Base-by-base conservation (phyloP, 73 alveolate genomes). In the Paramecium biaurelia region DNA sequence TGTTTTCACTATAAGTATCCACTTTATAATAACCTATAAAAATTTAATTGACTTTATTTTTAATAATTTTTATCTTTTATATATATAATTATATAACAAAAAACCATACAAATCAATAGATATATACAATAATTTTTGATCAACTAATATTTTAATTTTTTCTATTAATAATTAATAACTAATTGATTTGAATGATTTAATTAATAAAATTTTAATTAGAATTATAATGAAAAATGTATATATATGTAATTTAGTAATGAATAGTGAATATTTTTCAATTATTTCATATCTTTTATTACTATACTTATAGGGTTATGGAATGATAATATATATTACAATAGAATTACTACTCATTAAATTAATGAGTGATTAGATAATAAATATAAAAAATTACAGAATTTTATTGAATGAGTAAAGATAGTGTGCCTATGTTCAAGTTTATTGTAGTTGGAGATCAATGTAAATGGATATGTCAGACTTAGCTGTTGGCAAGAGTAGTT, bases 371-470 rank as follows among this genome's bases (percentile, higher is more conserved):
- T 38, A 0, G 42, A 35, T 35, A 35, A 35, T 35, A 7, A 38
- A 38, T 38, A 38, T 7, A 3, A 38, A 7, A 38, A 38, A 7
- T 38, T 38, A 38, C 7, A 38, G 47, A 38, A 38, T 38, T 38
- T 38, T 38, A 38, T 38, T 68, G 34, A 53, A 53, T 63, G 84
- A 63, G 84, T 26, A 63, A 63, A 12, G 84, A 63, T 10, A 63
- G 24, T 63, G 21, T 63, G 84, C 87, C 87, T 28, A 37, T 74
- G 67, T 74, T 74, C 35, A 74, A 74, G 32, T 37, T 74, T 37
- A 74, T 74, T 12, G 87, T 74, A 41, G 59, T 74, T 28, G 87
- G 87, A 12, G 87, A 74, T 32, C 67, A 41, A 34, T 34, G 87
- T 74, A 74, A 34, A 15, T 12, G 18, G 45, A 45, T 79, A 30